A percentile compares a stretch with the other conserved stretches of the same genome.
These are phyloP conservation scores for Pyrrhoderma lamaoense DNA, from an alignment of 1,284 basidiomycete species.

Conservation along the genomic window DNA sequence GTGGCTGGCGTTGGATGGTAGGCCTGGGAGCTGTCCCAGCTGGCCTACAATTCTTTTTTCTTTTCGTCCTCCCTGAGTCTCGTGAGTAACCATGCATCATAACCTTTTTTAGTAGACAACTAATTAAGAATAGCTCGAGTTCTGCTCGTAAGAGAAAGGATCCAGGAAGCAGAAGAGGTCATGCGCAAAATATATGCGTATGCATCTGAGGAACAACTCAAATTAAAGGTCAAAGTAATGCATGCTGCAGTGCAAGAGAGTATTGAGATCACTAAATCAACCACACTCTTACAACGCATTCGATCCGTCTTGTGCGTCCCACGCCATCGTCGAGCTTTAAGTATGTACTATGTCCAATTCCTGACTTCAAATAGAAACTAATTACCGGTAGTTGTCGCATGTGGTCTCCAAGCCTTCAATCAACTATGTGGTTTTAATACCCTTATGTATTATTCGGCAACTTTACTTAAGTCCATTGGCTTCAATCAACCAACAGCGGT, in stretches of 20 bases:
- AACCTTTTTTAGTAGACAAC: neutral
- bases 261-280: conserved; percentile 53
- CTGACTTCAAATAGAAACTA: neutral
- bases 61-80: conserved; percentile 70
- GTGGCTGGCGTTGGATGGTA: conserved; percentile 84
- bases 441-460: conserved; percentile 73
- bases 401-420: conserved; percentile 76
- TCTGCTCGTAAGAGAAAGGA: conserved; percentile 49
- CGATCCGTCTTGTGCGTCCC: conserved; percentile 48
- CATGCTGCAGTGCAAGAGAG: conserved; percentile 55
- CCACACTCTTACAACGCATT: conserved; percentile 53
- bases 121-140: conserved; percentile 49
- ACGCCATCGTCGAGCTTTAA: conserved; percentile 61
- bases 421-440: conserved; percentile 69
- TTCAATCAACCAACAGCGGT: conserved; percentile 77
- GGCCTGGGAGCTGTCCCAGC: conserved; percentile 67
- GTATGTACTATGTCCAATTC: conserved; percentile 37
- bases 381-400: conserved; percentile 52
- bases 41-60: conserved; percentile 50
- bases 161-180: conserved; percentile 42
- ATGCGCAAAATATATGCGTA: conserved; percentile 61
- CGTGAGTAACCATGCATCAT: conserved; percentile 38
- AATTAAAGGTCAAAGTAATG: conserved; percentile 59
- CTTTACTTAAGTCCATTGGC: conserved; percentile 73
- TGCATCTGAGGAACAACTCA: conserved; percentile 57